These are phyloP conservation scores for Populus tremula DNA, from an alignment of 345 rosid genomes.

Conservation along the genomic window DNA sequence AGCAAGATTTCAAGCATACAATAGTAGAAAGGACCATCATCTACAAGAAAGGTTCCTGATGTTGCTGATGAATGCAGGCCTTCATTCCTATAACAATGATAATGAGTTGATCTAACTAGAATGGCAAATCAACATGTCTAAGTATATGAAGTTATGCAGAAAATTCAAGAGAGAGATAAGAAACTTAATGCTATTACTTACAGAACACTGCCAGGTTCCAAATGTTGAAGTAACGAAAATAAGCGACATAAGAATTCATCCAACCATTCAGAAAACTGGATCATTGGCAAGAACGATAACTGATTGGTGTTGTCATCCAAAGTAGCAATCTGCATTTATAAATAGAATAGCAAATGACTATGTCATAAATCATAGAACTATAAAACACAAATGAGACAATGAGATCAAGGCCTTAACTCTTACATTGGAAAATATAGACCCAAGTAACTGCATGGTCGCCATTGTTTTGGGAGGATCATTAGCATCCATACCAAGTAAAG, in stretches of 20 bases:
- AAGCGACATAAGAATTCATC: slow-evolving; percentile 92
- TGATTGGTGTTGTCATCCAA: slow-evolving; percentile 69
- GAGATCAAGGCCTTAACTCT: slow-evolving; percentile 24
- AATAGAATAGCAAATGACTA: slow-evolving; percentile 5
- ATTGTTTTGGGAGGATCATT: slow-evolving; percentile 97
- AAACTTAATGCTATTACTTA: slow-evolving; percentile 41
- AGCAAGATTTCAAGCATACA: slow-evolving; percentile 98
- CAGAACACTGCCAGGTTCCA: slow-evolving; percentile 91
- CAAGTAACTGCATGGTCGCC: slow-evolving; percentile 95
- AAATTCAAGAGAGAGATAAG: neutral
- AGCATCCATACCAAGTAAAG: slow-evolving; percentile 98
- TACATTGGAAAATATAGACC: slow-evolving; percentile 98
- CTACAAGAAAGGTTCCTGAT: slow-evolving; percentile 93
- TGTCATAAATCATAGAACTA: neutral
- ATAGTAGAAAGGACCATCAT: slow-evolving; percentile 94
- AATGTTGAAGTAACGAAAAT: slow-evolving; percentile 79
- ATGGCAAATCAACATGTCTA: neutral
- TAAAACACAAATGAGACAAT: slow-evolving; percentile 2
- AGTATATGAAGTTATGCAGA: neutral
- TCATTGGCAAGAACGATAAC: slow-evolving; percentile 55
- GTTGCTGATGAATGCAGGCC: slow-evolving; percentile 86
- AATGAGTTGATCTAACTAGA: slow-evolving; percentile 7
- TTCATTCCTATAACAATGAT: slow-evolving; percentile 65
- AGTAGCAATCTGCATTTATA: slow-evolving; percentile 58
- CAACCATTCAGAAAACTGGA: slow-evolving; percentile 86